A percentile compares a stretch with the other conserved stretches of the same genome.
Conservation (phyloP, 331 rosid species). For the Phaseolus coccineus region DNA sequence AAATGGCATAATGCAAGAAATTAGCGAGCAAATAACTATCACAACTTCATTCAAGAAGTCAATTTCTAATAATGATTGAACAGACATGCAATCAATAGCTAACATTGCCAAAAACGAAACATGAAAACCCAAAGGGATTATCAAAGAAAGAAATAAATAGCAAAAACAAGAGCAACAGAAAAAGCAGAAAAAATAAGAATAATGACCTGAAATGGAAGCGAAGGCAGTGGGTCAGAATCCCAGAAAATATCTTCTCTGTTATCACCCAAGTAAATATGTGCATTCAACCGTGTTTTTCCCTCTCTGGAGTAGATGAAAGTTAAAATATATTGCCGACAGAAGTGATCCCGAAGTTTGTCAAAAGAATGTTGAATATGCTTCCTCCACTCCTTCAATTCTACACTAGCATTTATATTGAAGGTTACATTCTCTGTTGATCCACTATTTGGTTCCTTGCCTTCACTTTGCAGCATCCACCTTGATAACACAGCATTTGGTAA, state of each 20-base stretch:
- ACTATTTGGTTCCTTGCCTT: conserved; percentile 59
- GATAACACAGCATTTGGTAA: conserved; percentile 77
- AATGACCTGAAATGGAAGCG: conserved; percentile 96
- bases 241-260: conserved; percentile 66
- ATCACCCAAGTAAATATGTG: conserved; percentile 75
- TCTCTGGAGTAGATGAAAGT: conserved; percentile 96
- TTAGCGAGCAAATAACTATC: conserved; percentile 19
- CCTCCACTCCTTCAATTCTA: conserved; percentile 92
- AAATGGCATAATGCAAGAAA: conserved; percentile 20
- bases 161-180: conserved; percentile 28
- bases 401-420: conserved; percentile 59
- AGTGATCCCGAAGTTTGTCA: conserved; percentile 96
- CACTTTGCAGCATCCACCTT: conserved; percentile 72
- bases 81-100: conserved; percentile 16
- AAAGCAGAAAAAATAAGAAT: conserved; percentile 43
- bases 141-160: conserved; percentile 9
- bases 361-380: conserved; percentile 92
- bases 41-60: conserved; percentile 26
- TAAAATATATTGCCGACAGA: conserved; percentile 87
- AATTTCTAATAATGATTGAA: conserved; percentile 31
- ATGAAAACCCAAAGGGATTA: conserved; percentile 25
- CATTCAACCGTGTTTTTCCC: conserved; percentile 87
- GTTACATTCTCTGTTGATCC: conserved; percentile 56
- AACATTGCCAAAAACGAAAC: conserved; percentile 25
- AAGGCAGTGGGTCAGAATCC: conserved; percentile 79